Evolutionary conservation across 352 stramenopile genomes (phyloP).

Genomic region (Elongisporangium prolatum): DNA sequence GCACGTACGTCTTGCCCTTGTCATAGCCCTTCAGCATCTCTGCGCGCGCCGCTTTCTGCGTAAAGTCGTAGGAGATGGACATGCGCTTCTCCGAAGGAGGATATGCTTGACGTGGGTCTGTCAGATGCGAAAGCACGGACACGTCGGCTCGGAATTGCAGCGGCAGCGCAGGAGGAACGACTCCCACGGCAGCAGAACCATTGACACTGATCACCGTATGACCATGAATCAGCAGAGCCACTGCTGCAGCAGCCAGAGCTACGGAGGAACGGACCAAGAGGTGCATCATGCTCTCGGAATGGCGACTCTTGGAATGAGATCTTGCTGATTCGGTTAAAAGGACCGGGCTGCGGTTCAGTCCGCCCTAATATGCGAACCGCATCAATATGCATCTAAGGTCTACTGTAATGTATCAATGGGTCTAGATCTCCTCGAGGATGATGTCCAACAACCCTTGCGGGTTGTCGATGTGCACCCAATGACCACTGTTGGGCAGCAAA

Average conservation of each 20-base stretch:
- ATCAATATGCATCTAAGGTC: background rate
- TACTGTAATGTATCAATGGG: background rate
- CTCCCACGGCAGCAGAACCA: constrained; percentile 1
- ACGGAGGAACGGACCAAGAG: background rate
- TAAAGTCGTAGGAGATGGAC: constrained; percentile 59
- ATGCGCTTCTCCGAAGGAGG: constrained; percentile 51
- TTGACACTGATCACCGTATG: background rate
- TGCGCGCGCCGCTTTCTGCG: constrained; percentile 48
- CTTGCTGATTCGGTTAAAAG: background rate
- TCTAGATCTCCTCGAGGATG: constrained; percentile 15
- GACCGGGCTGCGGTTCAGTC: background rate
- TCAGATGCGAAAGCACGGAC: constrained; percentile 53
- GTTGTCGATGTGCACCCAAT: constrained; percentile 88
- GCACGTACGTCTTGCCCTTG: constrained; percentile 63
- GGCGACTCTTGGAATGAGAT: background rate
- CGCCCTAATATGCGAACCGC: background rate
- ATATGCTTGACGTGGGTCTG: constrained; percentile 47
- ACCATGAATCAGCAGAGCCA: constrained; percentile 2
- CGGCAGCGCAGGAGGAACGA: constrained; percentile 27
- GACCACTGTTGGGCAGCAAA: constrained; percentile 64
- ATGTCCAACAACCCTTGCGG: constrained; percentile 62
- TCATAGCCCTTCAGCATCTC: constrained; percentile 61
- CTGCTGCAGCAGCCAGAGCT: constrained; percentile 6
- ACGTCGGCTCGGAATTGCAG: constrained; percentile 59
- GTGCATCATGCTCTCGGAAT: background rate